Conservation (phyloP, 352 stramenopile genomes). For the Pythium plurisporium region DNA sequence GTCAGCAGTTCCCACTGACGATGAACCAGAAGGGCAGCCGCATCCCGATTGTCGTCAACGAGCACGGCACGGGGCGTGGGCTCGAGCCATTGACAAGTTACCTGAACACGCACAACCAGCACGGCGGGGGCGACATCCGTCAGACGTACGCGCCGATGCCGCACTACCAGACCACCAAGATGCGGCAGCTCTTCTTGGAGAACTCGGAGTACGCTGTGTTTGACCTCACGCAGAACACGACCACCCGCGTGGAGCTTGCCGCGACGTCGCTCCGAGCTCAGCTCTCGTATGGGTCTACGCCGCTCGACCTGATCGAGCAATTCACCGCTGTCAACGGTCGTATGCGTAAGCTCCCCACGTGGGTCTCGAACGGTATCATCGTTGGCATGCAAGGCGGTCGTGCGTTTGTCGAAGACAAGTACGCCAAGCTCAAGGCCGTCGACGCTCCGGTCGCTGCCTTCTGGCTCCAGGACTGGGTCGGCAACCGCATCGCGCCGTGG, state of each 20-base stretch:
- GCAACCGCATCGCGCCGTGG: slow-evolving; percentile 9
- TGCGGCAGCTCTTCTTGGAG: slow-evolving; percentile 10
- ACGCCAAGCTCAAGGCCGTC: slow-evolving; percentile 11
- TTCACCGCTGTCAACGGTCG: slow-evolving; percentile 10
- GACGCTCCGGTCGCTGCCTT: slow-evolving; percentile 5
- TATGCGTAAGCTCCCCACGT: not conserved
- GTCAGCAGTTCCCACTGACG: slow-evolving; percentile 8
- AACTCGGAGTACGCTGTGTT: slow-evolving; percentile 15
- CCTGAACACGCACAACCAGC: slow-evolving; percentile 8
- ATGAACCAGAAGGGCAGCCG: slow-evolving; percentile 11
- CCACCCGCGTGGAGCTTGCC: slow-evolving; percentile 8
- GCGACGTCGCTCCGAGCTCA: slow-evolving; percentile 3
- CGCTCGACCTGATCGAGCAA: slow-evolving; percentile 2
- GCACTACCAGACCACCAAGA: slow-evolving; percentile 14
- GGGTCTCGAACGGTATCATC: slow-evolving; percentile 9
- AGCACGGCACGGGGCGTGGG: slow-evolving; percentile 6
- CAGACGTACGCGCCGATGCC: slow-evolving; percentile 14
- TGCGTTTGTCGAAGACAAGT: slow-evolving; percentile 9
- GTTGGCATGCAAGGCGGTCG: slow-evolving; percentile 14
- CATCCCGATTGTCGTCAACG: slow-evolving; percentile 14
- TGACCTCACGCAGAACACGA: slow-evolving; percentile 12
- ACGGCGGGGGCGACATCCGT: slow-evolving; percentile 9
- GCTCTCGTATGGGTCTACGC: slow-evolving; percentile 1
- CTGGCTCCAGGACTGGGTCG: slow-evolving; percentile 15
- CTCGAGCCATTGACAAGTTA: slow-evolving; percentile 5